Percentiles rank a stretch among this genome's conserved stretches.
Evolutionary conservation across 2,329 filamentous ascomycete genomes (phyloP).

Genomic region (Triangularia verruculosa): DNA sequence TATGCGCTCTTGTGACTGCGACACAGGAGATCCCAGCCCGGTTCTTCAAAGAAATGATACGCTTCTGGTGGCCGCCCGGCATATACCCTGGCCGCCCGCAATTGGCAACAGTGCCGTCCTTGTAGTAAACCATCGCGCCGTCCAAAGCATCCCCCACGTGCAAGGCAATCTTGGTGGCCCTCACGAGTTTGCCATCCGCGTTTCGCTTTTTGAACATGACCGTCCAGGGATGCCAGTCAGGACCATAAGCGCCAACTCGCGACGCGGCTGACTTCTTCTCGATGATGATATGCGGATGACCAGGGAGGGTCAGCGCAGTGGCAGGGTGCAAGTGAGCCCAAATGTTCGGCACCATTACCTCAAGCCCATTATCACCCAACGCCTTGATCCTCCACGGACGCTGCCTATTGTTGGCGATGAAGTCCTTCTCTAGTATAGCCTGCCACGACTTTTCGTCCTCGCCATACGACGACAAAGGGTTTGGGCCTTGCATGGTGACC

Average conservation of each 20-base stretch:
- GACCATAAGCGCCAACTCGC: neutral
- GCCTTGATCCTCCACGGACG: neutral
- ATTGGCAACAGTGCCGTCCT: slow-evolving; percentile 35
- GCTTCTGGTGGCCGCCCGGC: slow-evolving; percentile 33
- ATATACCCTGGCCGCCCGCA: slow-evolving; percentile 37
- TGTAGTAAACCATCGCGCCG: slow-evolving; percentile 44
- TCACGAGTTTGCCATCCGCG: slow-evolving; percentile 29
- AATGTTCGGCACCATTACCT: neutral
- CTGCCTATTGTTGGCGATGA: neutral
- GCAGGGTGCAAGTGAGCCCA: neutral
- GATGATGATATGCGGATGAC: neutral
- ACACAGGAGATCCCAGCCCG: slow-evolving; percentile 32
- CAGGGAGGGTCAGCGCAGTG: neutral
- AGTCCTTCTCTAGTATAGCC: neutral
- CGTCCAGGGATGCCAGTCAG: slow-evolving; percentile 27
- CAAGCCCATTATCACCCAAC: neutral
- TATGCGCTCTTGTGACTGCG: slow-evolving; percentile 28
- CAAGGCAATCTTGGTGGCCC: slow-evolving; percentile 43
- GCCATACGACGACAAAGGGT: no score
- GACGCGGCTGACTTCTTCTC: neutral
- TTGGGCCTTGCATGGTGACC: neutral
- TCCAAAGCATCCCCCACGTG: slow-evolving; percentile 44
- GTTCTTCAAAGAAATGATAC: slow-evolving; percentile 26
- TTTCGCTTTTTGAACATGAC: slow-evolving; percentile 32
- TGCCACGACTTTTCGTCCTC: no score